phyloP scores from a whole-genome alignment of 306 rosid species.

The Urtica urens region DNA sequence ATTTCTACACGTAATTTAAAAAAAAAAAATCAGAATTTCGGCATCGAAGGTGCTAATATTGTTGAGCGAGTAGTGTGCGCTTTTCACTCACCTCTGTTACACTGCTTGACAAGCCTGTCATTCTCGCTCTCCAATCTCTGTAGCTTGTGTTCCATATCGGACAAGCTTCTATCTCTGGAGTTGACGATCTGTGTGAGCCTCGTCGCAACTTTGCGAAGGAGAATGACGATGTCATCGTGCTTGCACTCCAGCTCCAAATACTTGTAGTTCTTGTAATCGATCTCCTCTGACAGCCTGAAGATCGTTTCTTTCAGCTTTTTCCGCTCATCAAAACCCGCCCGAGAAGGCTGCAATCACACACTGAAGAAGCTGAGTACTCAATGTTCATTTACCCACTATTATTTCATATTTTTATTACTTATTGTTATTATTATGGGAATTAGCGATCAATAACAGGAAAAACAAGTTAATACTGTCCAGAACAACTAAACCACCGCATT shows the following conservation, averaged over 20 bases:
- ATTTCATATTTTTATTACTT: too few species aligned
- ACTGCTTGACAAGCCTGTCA: neutral
- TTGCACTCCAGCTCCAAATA: neutral
- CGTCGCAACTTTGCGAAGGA: neutral
- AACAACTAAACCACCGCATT: too few species aligned
- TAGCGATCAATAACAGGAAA: too few species aligned
- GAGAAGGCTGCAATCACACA: neutral
- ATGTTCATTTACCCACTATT: too few species aligned
- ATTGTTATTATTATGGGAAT: too few species aligned
- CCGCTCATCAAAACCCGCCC: neutral
- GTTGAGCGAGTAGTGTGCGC: too few species aligned
- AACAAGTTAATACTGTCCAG: too few species aligned
- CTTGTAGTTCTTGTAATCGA: slow-evolving; percentile 5
- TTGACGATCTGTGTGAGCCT: neutral
- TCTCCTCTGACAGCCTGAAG: neutral
- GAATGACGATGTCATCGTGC: neutral
- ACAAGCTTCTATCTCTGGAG: neutral
- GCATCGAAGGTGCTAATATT: neutral
- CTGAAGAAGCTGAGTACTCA: too few species aligned
- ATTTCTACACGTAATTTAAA: slow-evolving; percentile 14
- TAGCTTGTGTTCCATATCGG: slow-evolving; percentile 2
- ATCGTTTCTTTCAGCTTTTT: neutral
- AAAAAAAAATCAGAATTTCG: neutral
- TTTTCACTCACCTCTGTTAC: neutral
- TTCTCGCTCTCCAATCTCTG: slow-evolving; percentile 1